Conservation (phyloP, 345 rosid species). For the Punica granatum region DNA sequence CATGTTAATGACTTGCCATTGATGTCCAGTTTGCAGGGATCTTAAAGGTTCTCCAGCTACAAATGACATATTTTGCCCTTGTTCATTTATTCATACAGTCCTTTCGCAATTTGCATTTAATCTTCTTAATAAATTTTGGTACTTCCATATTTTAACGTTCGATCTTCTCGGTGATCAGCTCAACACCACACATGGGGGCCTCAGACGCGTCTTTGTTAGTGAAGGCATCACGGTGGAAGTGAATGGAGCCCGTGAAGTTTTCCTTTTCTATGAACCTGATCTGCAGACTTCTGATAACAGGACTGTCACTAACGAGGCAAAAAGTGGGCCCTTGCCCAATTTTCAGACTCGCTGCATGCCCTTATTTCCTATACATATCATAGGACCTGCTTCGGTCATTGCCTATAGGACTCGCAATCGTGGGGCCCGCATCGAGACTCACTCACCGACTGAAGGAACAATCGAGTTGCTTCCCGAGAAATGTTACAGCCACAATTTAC, state of each 20-base stretch:
- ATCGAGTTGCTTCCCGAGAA: slow-evolving; percentile 57
- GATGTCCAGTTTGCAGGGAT: neutral
- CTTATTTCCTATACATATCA: slow-evolving; percentile 38
- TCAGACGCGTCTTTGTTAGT: slow-evolving; percentile 53
- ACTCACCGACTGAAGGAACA: slow-evolving; percentile 25
- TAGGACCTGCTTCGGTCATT: slow-evolving; percentile 54
- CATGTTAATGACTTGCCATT: neutral
- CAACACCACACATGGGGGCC: slow-evolving; percentile 35
- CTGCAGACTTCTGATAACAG: slow-evolving; percentile 19
- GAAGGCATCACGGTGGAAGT: slow-evolving; percentile 61
- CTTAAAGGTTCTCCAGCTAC: neutral
- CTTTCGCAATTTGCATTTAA: neutral
- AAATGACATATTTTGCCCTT: neutral
- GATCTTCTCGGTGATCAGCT: slow-evolving; percentile 28
- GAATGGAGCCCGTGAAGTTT: slow-evolving; percentile 45
- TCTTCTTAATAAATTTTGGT: neutral
- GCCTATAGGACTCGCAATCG: slow-evolving; percentile 39
- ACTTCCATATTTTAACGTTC: neutral
- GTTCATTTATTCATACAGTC: neutral
- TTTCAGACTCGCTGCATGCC: slow-evolving; percentile 30
- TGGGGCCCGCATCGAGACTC: slow-evolving; percentile 31
- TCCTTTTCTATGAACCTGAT: slow-evolving; percentile 37
- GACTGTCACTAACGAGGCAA: slow-evolving; percentile 14
- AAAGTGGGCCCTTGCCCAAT: slow-evolving; percentile 19
- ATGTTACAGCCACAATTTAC: slow-evolving; percentile 32